Evolutionary conservation across 2,329 filamentous ascomycete species (phyloP), one percentile per base, ranked within the genome.

Genomic region (Lachnellula cervina): DNA sequence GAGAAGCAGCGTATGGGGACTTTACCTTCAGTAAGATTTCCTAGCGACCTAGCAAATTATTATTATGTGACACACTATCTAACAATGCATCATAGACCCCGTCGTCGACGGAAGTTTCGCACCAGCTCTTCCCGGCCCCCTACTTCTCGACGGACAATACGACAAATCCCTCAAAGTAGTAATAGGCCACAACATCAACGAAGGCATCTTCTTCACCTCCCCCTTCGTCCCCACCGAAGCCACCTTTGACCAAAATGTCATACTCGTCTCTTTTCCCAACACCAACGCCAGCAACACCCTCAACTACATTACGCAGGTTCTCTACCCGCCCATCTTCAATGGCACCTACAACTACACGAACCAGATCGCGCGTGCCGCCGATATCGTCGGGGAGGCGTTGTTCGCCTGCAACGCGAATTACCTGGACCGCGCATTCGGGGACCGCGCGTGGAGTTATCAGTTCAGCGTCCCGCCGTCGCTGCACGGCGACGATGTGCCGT

Each of bases 381-480:
- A 8, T 74, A 72, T 78, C 13, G 65, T 73, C 32, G 67, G 72
- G 17, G 80, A 83, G 55, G 56, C 66, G 9, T 54, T 67, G 45
- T 80, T 80, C 62, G 68, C 70, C 32, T 83, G 80, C 72, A 80
- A 79, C 62, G 76, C 79, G 13, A 72, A 76, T 60, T 81, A 75
- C 62, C 71, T 82, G 6, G 71, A 73, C 52, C 69, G 66, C 2
- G 79, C 76, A 5, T 77, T 71, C 65, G 63, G 64, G 3, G 77
- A 78, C 62, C 50, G 72, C 6, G 77, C 77, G 0, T 78, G 77
- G 66, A 70, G 71, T 1, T 82, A 83, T 66, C 66, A 76, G 21
- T 83, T 83, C 65, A 71, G 73, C 35, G 72, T 81, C 0, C 75
- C 76, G 0, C 80, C 80, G 0, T 79, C 73, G 2, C 70, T 79